Evolutionary conservation across 768 basidiomycete species (phyloP).

Genomic region (Pholiota molesta): DNA sequence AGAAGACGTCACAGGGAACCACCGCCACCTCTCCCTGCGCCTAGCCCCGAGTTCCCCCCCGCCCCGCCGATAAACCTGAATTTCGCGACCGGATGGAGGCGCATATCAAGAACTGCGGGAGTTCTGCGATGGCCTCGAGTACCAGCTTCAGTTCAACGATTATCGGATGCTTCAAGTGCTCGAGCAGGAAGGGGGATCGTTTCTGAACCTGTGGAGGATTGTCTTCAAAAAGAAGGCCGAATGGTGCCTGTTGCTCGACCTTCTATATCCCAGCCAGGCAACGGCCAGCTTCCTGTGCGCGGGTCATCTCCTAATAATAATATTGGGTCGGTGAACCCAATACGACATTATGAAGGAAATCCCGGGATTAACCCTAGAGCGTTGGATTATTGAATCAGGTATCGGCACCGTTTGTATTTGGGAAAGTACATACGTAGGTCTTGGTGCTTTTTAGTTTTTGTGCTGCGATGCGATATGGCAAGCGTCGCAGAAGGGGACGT

Average conservation of each 20-base stretch:
- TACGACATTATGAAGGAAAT: conserved; percentile 18
- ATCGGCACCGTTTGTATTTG: neutral
- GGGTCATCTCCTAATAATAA: neutral
- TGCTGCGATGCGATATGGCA: neutral
- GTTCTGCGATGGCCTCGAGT: conserved; percentile 49
- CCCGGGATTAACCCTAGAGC: conserved; percentile 28
- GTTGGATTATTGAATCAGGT: conserved; percentile 18
- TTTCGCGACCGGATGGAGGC: conserved; percentile 42
- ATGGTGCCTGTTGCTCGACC: conserved; percentile 12
- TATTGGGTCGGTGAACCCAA: conserved; percentile 4
- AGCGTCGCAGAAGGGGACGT: neutral
- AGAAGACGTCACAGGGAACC: conserved; percentile 6
- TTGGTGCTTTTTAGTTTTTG: neutral
- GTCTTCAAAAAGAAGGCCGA: conserved; percentile 43
- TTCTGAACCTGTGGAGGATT: conserved; percentile 39
- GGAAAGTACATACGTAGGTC: neutral
- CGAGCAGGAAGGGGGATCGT: conserved; percentile 43
- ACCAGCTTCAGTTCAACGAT: conserved; percentile 49
- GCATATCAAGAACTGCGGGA: conserved; percentile 46
- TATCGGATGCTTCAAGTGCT: conserved; percentile 43
- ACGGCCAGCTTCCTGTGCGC: neutral
- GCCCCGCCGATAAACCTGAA: conserved; percentile 19
- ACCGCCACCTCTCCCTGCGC: conserved; percentile 2
- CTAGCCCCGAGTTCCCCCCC: conserved; percentile 17
- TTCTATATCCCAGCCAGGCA: neutral